phyloP scores from a whole-genome alignment of 2,329 filamentous ascomycete genomes.

The Fusarium sp. region DNA sequence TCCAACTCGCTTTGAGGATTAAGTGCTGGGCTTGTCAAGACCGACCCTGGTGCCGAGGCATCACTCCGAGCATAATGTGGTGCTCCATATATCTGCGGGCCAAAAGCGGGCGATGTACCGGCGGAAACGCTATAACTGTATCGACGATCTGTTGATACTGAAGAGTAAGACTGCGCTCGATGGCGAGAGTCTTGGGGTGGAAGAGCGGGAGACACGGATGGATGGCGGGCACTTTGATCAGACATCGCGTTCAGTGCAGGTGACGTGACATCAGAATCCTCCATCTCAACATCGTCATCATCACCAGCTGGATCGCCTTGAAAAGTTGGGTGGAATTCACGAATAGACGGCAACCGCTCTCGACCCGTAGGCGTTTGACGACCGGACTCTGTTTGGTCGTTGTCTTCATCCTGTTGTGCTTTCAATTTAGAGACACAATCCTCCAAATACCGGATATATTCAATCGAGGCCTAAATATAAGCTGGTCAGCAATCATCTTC shows the following conservation, averaged over 20 bases:
- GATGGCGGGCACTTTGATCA: slow-evolving; percentile 53
- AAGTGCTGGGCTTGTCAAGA: slow-evolving; percentile 69
- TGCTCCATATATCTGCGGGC: slow-evolving; percentile 57
- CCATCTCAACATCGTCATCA: slow-evolving; percentile 72
- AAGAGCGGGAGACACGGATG: slow-evolving; percentile 66
- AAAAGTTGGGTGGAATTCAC: slow-evolving; percentile 56
- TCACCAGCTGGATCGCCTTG: slow-evolving; percentile 52
- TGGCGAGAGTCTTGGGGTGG: slow-evolving; percentile 57
- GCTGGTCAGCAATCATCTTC: slow-evolving; percentile 20
- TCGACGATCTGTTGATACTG: slow-evolving; percentile 63
- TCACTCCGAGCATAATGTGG: slow-evolving; percentile 55
- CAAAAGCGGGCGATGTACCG: slow-evolving; percentile 69
- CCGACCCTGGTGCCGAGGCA: slow-evolving; percentile 61
- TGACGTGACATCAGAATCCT: slow-evolving; percentile 63
- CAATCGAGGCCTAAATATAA: slow-evolving; percentile 82
- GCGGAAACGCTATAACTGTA: slow-evolving; percentile 63
- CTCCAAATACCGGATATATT: slow-evolving; percentile 94
- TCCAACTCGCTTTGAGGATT: slow-evolving; percentile 69
- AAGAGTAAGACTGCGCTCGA: slow-evolving; percentile 67
- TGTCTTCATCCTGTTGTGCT: slow-evolving; percentile 59
- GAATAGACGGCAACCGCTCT: slow-evolving; percentile 52
- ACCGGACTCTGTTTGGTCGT: slow-evolving; percentile 46
- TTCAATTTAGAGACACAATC: slow-evolving; percentile 87
- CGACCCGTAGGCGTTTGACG: slow-evolving; percentile 45
- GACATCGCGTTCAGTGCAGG: slow-evolving; percentile 56